phyloP scores from a whole-genome alignment of 1,284 basidiomycete species.

The Schizophyllum amplum region DNA sequence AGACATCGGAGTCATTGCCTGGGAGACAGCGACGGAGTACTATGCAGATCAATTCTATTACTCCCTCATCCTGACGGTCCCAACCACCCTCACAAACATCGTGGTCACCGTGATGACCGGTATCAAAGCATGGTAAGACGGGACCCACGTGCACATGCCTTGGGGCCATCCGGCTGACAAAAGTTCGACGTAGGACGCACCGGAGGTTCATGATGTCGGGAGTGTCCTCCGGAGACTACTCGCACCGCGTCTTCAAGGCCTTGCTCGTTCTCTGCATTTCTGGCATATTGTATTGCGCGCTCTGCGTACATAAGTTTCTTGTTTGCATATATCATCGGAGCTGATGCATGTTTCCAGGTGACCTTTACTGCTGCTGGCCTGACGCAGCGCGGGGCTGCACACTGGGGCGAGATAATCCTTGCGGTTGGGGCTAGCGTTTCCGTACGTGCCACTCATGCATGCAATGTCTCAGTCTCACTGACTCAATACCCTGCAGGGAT shows the following conservation, averaged over 20 bases:
- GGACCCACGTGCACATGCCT: no score
- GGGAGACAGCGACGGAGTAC: constrained; percentile 1
- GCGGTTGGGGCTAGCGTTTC: neutral
- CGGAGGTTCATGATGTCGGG: constrained; percentile 9
- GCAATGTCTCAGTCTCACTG: neutral
- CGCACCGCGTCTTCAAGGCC: constrained; percentile 5
- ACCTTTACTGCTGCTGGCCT: neutral
- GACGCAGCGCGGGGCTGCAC: neutral
- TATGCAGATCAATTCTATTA: neutral
- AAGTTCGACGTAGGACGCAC: constrained; percentile 5
- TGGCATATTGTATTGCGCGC: constrained; percentile 9
- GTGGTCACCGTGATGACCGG: constrained; percentile 5
- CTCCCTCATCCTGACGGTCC: constrained; percentile 6
- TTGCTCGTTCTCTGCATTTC: constrained; percentile 10
- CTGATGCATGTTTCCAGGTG: neutral
- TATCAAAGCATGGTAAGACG: constrained; percentile 8
- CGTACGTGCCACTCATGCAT: neutral
- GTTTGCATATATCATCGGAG: neutral
- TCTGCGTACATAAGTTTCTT: constrained; percentile 6
- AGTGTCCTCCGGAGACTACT: constrained; percentile 1
- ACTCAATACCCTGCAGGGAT: neutral
- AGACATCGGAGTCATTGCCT: constrained; percentile 5
- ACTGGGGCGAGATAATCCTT: neutral
- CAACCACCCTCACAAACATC: constrained; percentile 10
- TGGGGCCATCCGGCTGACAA: no score